phyloP scores from a whole-genome alignment of 257 asterid genomes.

The Forsythia suspensa region DNA sequence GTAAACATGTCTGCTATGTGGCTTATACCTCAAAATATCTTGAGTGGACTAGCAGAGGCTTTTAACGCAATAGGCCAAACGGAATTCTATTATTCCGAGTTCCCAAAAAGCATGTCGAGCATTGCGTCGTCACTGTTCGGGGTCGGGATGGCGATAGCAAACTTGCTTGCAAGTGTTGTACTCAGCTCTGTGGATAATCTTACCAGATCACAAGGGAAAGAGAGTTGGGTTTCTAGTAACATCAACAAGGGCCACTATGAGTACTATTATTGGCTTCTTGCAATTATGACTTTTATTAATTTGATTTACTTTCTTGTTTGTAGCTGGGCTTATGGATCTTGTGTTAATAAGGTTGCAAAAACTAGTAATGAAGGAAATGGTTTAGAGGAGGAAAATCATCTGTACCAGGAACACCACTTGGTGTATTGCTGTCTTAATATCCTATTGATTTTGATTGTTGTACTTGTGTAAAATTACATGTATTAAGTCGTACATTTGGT shows the following conservation, averaged over 20 bases:
- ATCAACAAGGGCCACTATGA: conserved; percentile 61
- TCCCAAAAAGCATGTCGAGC: conserved; percentile 64
- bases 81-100: conserved; percentile 64
- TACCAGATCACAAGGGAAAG: conserved; percentile 40
- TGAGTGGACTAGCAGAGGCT: conserved; percentile 67
- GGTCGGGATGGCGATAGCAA: conserved; percentile 52
- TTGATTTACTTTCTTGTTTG: conserved; percentile 45
- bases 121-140: conserved; percentile 55
- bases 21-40: conserved; percentile 60
- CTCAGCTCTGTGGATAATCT: conserved; percentile 42
- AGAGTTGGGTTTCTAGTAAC: conserved; percentile 61
- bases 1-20: conserved; percentile 67
- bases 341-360: conserved; percentile 26
- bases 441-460: background rate
- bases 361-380: conserved; percentile 23
- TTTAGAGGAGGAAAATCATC: conserved; percentile 18
- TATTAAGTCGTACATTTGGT: background rate
- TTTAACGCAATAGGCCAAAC: conserved; percentile 58
- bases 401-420: conserved; percentile 19
- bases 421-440: background rate
- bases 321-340: conserved; percentile 61
- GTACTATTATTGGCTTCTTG: conserved; percentile 62
- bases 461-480: background rate
- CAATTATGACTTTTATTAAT: conserved; percentile 36
- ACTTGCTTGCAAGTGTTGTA: conserved; percentile 51